phyloP scores from a whole-genome alignment of 768 basidiomycete genomes.

The Agrocybe pediades region DNA sequence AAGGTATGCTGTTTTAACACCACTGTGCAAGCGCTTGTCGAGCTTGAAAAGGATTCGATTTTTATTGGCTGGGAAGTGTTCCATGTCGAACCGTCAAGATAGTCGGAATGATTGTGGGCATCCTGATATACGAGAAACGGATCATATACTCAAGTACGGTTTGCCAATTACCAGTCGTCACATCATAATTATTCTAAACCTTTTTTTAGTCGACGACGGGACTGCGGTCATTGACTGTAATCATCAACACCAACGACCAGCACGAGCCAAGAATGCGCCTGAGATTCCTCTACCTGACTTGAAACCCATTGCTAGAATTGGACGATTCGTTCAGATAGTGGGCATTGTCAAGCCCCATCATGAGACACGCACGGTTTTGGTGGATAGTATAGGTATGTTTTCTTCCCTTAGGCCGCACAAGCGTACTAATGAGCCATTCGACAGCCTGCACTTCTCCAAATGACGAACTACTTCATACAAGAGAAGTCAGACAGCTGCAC shows the following conservation, averaged over 20 bases:
- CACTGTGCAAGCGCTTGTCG: slow-evolving; percentile 5
- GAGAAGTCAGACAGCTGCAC: slow-evolving; percentile 53
- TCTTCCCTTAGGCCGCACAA: background rate
- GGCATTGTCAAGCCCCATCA: slow-evolving; percentile 46
- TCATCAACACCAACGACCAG: slow-evolving; percentile 30
- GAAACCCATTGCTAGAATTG: slow-evolving; percentile 43
- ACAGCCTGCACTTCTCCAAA: slow-evolving; percentile 49
- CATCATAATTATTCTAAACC: background rate
- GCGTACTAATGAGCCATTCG: slow-evolving; percentile 20
- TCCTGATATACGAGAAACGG: slow-evolving; percentile 59
- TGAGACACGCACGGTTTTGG: slow-evolving; percentile 46
- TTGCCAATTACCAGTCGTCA: background rate
- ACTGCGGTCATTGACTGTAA: slow-evolving; percentile 72
- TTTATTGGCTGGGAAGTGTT: slow-evolving; percentile 70
- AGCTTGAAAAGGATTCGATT: slow-evolving; percentile 47
- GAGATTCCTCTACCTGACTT: slow-evolving; percentile 24
- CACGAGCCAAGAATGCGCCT: slow-evolving; percentile 5
- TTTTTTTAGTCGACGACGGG: slow-evolving; percentile 70
- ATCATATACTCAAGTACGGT: slow-evolving; percentile 58
- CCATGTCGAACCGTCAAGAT: slow-evolving; percentile 68
- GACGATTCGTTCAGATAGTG: slow-evolving; percentile 44
- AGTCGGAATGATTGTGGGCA: slow-evolving; percentile 66
- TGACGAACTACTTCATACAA: slow-evolving; percentile 64
- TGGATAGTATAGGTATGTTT: slow-evolving; percentile 52
- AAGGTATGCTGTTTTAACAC: slow-evolving; percentile 26